Evolutionary conservation across 352 stramenopile genomes (phyloP).

Genomic region (Phytophthora rubi): DNA sequence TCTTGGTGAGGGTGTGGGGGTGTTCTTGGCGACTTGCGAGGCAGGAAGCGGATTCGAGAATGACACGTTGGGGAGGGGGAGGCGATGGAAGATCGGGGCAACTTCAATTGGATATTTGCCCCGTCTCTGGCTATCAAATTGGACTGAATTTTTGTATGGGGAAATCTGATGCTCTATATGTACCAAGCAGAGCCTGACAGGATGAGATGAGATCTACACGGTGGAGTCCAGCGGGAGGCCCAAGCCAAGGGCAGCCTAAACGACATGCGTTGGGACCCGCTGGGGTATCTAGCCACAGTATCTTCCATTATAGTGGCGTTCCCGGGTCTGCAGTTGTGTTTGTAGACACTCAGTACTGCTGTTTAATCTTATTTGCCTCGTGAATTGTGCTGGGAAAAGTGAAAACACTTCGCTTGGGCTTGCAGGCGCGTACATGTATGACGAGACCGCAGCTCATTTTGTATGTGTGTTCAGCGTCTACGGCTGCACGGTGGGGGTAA

Average conservation of each 20-base stretch:
- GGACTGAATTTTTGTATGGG: slow-evolving; percentile 16
- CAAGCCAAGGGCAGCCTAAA: no score
- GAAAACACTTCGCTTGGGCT: background rate
- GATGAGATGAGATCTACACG: no score
- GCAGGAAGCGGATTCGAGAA: slow-evolving; percentile 29
- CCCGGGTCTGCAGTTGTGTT: no score
- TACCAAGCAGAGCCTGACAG: no score
- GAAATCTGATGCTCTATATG: no score
- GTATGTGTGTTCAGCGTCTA: background rate
- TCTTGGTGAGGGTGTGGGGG: slow-evolving; percentile 25
- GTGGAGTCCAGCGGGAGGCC: no score
- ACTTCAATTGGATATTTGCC: slow-evolving; percentile 21
- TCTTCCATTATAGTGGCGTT: no score
- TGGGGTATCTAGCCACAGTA: no score
- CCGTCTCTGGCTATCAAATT: background rate
- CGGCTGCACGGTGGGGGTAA: background rate
- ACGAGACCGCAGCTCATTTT: background rate
- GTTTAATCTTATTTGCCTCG: background rate
- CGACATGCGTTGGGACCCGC: no score
- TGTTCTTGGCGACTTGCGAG: slow-evolving; percentile 25
- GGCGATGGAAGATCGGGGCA: background rate
- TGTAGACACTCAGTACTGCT: no score
- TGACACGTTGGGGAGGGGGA: background rate
- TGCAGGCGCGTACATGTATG: background rate
- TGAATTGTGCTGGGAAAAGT: background rate